Evolutionary conservation across 2,329 filamentous ascomycete genomes (phyloP).

Genomic region (Fusarium euwallaceae): DNA sequence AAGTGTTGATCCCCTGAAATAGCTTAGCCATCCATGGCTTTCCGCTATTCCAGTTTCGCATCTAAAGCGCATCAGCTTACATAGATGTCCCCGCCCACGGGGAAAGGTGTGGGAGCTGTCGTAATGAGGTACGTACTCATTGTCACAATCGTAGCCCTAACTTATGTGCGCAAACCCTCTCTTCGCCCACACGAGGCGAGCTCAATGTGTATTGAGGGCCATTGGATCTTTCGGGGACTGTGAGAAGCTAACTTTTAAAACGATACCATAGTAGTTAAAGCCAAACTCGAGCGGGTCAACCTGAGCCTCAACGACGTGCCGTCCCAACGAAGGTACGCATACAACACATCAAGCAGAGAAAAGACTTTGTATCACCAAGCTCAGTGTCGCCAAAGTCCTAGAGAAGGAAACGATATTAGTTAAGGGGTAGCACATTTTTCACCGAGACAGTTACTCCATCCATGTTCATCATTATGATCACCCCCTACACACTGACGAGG

Average conservation of each 20-base stretch:
- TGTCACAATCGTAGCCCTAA: background rate
- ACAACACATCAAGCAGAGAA: background rate
- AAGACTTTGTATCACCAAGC: background rate
- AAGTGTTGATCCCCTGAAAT: background rate
- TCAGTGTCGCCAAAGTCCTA: background rate
- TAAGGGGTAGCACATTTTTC: background rate
- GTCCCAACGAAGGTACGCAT: background rate
- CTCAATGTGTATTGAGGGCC: background rate
- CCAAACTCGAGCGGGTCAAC: background rate
- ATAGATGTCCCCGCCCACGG: too few relatives aligned
- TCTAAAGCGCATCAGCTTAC: too few relatives aligned
- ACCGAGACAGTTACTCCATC: too few relatives aligned
- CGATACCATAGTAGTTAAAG: background rate
- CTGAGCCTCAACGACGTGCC: background rate
- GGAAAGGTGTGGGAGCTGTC: background rate
- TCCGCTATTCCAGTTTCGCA: background rate
- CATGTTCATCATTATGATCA: too few relatives aligned
- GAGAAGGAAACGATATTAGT: background rate
- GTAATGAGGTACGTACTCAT: background rate
- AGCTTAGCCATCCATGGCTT: background rate
- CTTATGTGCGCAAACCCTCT: too few relatives aligned
- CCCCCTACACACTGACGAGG: too few relatives aligned
- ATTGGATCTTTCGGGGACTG: too few relatives aligned
- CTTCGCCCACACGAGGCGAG: too few relatives aligned
- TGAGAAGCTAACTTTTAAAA: too few relatives aligned